These are phyloP conservation scores for Colletotrichum sp. DNA, from an alignment of 2,329 filamentous ascomycete species.

Conservation along the genomic window DNA sequence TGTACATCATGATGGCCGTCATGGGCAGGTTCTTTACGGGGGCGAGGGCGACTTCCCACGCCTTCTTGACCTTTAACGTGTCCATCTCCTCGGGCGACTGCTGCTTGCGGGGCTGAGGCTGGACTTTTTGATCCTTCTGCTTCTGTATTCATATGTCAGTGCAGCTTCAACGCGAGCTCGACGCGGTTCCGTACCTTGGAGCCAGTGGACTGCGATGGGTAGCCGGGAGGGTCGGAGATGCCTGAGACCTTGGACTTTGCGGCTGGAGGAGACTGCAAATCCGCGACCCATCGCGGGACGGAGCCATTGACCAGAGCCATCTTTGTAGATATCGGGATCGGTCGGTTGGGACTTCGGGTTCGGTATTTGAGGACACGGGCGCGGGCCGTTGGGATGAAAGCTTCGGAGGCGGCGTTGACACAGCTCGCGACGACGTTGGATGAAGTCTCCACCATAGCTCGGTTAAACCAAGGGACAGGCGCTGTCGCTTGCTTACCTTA, in stretches of 20 bases:
- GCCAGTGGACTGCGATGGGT: conserved; percentile 59
- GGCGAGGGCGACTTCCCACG: conserved; percentile 94
- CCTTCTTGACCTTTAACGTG: conserved; percentile 95
- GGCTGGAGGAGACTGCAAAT: conserved; percentile 74
- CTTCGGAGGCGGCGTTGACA: background rate
- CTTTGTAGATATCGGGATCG: background rate
- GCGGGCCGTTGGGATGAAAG: background rate
- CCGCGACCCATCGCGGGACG: conserved; percentile 80
- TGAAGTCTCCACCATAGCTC: background rate
- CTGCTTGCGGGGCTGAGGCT: conserved; percentile 64
- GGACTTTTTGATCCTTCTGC: conserved; percentile 52
- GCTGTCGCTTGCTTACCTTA: conserved; percentile 16
- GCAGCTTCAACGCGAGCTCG: background rate
- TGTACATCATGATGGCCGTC: conserved; percentile 99
- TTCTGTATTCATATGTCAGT: conserved; percentile 41
- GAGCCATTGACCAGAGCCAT: conserved; percentile 29
- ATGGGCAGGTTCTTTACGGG: conserved; percentile 95
- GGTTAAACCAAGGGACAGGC: background rate
- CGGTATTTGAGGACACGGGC: background rate
- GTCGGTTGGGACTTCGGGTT: background rate
- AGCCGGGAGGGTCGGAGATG: conserved; percentile 88
- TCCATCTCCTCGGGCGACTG: conserved; percentile 88
- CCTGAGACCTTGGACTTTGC: conserved; percentile 68
- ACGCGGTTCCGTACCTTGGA: conserved; percentile 57
- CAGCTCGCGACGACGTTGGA: conserved; percentile 4